Percentiles rank a stretch among this genome's conserved stretches.
These are phyloP conservation scores for Solanum piurae DNA, from an alignment of 257 asterid genomes.

Conservation along the genomic window DNA sequence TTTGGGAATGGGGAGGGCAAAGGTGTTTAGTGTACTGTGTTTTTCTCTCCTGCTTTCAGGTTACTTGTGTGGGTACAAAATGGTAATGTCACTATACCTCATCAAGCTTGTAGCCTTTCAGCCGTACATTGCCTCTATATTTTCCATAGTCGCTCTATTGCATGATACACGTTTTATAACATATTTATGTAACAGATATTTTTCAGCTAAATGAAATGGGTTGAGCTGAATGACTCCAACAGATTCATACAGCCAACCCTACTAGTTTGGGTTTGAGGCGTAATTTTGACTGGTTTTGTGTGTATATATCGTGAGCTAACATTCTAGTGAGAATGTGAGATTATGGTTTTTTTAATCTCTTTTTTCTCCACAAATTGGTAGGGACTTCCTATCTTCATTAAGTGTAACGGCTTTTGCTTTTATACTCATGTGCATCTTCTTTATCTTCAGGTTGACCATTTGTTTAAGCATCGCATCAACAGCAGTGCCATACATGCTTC, in stretches of 20 bases:
- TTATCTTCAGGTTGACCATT: conserved; percentile 72
- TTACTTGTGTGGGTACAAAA: background rate
- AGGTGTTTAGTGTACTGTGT: background rate
- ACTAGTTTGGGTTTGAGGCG: background rate
- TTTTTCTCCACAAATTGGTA: background rate
- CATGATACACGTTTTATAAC: background rate
- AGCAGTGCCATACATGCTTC: conserved; percentile 77
- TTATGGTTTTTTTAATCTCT: background rate
- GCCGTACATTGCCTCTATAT: background rate
- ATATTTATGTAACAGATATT: background rate
- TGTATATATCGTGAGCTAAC: background rate
- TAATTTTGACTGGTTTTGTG: background rate
- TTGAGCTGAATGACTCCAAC: background rate
- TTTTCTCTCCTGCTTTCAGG: background rate
- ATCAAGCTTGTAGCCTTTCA: background rate
- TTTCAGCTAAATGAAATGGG: background rate
- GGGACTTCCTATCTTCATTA: background rate
- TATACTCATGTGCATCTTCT: background rate
- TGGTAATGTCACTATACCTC: background rate
- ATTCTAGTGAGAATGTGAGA: background rate
- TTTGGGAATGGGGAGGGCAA: background rate
- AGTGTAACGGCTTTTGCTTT: background rate
- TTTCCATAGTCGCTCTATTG: background rate
- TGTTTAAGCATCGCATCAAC: conserved; percentile 88
- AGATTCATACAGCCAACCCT: background rate